Conservation (phyloP, 768 basidiomycete species). For the Mycena olivaceomarginata region DNA sequence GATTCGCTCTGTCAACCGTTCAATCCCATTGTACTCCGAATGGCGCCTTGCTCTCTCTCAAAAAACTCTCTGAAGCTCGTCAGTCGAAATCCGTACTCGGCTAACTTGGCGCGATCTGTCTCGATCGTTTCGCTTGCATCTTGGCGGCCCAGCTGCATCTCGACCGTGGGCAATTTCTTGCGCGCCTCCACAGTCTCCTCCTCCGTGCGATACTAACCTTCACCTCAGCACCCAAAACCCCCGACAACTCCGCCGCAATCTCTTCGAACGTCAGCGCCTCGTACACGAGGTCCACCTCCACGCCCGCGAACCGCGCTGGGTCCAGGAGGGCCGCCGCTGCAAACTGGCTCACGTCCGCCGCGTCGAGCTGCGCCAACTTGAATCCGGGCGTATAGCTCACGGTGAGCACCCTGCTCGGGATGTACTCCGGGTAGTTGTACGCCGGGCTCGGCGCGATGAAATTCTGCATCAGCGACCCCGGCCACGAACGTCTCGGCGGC, state of each 20-base stretch:
- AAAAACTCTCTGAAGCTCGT: constrained; percentile 40
- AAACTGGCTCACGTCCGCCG: constrained; percentile 37
- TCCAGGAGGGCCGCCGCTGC: constrained; percentile 35
- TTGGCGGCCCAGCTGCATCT: constrained; percentile 18
- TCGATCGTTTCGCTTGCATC: neutral
- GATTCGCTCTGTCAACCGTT: too few species aligned
- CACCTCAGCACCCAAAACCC: constrained; percentile 30
- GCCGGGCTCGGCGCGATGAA: constrained; percentile 15
- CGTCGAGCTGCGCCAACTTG: constrained; percentile 27
- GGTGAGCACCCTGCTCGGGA: constrained; percentile 22
- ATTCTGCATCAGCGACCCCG: constrained; percentile 40
- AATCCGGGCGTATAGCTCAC: constrained; percentile 32
- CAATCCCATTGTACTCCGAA: constrained; percentile 18
- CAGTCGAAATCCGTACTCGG: constrained; percentile 25
- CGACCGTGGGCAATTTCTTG: constrained; percentile 23
- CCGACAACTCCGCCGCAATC: constrained; percentile 32
- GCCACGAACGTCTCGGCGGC: constrained; percentile 29
- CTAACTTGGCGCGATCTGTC: neutral
- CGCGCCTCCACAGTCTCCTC: constrained; percentile 29
- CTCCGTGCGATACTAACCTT: constrained; percentile 36
- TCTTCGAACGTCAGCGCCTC: constrained; percentile 36
- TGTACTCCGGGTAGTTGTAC: constrained; percentile 38
- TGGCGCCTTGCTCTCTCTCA: constrained; percentile 38
- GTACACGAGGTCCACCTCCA: constrained; percentile 28
- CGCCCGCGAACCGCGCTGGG: constrained; percentile 17